Base-by-base conservation (phyloP, 2,329 filamentous ascomycete genomes). In the Hortaea werneckii region DNA sequence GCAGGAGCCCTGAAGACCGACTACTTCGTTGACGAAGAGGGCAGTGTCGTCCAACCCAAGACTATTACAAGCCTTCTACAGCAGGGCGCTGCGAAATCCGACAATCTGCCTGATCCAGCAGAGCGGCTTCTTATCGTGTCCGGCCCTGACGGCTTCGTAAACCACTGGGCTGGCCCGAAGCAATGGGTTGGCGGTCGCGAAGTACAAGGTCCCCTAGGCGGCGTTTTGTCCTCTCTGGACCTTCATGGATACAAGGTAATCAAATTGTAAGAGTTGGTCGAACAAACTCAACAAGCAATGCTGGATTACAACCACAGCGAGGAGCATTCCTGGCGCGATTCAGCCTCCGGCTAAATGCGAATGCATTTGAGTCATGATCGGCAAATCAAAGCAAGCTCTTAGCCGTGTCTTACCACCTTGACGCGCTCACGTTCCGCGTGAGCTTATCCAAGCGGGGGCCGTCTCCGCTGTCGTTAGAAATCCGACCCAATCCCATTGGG, bases 141-240 rank as follows among this genome's bases (percentile, higher is more conserved):
- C 0, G 92, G 92, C 0, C 90, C 92, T 0, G 87, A 94, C 44
- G 90, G 92, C 0, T 96, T 96, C 66, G 76, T 96, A 35, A 76
- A 78, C 37, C 77, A 83, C 52, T 86, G 85, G 67, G 87, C 87
- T 2, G 90, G 92, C 1, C 72, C 80, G 7, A 95, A 94, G 67
- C 67, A 78, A 3, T 94, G 87, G 85, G 69, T 74, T 8, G 75
- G 76, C 28, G 87, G 87, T 0, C 70, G 71, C 47, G 84, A 94
- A 65, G 71, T 77, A 8, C 88, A 95, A 58, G 89, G 89, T 0
- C 73, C 77, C 0, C 67, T 95, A 0, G 76, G 77, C 5, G 89
- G 89, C 0, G 62, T 88, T 2, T 65, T 89, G 13, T 77, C 74
- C 1, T 67, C 71, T 40, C 66, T 94, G 59, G 68, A 78, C 55